Conservation (phyloP, 306 rosid genomes). For the Argentina anserina region DNA sequence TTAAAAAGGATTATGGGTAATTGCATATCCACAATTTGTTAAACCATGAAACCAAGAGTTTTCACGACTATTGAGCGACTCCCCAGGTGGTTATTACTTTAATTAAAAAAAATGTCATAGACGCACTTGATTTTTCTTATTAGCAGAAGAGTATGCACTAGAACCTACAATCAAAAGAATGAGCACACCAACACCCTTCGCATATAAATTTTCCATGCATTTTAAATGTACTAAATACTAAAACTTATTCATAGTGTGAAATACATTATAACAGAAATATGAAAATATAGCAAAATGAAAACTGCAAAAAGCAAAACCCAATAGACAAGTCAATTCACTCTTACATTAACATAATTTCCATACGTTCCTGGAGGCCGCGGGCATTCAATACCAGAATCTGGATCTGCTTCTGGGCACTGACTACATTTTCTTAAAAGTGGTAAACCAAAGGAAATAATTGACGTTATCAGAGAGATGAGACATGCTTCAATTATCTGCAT, state of each 20-base stretch:
- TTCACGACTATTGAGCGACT: not conserved
- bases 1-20: not conserved
- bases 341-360: slow-evolving; percentile 98
- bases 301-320: not conserved
- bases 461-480: slow-evolving; percentile 75
- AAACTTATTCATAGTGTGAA: not conserved
- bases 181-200: not conserved
- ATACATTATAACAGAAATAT: not conserved
- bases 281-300: not conserved
- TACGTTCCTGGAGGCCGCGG: slow-evolving; percentile 91
- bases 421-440: slow-evolving; percentile 88
- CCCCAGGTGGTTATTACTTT: not conserved
- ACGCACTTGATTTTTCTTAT: not conserved
- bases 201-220: not conserved
- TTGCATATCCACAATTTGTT: not conserved
- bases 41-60: not conserved
- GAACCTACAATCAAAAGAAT: not conserved
- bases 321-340: slow-evolving; percentile 16
- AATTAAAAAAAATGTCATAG: no score
- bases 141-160: not conserved
- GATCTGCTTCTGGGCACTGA: slow-evolving; percentile 79
- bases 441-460: slow-evolving; percentile 80
- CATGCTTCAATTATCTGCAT: slow-evolving; percentile 91
- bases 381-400: slow-evolving; percentile 73
- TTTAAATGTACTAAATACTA: not conserved